Evolutionary conservation across 192 early-diverging fungal species (phyloP).

Genomic region (Coemansia sp.): DNA sequence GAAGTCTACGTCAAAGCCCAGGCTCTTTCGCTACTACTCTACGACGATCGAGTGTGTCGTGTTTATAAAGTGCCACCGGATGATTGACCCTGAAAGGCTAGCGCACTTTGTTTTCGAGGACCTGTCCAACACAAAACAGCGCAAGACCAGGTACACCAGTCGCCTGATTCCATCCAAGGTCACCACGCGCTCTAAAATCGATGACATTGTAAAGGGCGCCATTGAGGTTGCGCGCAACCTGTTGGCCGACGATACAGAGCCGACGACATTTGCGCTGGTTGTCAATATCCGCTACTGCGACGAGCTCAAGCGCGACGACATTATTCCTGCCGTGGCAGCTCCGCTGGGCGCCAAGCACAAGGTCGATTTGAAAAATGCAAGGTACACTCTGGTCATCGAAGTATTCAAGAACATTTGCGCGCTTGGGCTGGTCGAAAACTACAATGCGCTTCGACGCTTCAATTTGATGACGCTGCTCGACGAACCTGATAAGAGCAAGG

Average conservation of each 20-base stretch:
- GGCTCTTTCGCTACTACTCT: constrained; percentile 40
- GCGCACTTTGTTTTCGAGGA: constrained; percentile 50
- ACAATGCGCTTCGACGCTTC: constrained; percentile 35
- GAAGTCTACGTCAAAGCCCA: constrained; percentile 30
- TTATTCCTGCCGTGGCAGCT: constrained; percentile 49
- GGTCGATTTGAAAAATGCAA: constrained; percentile 49
- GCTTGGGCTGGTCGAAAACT: constrained; percentile 45
- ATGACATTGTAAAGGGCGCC: constrained; percentile 41
- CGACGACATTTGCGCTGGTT: constrained; percentile 49
- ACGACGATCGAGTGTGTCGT: constrained; percentile 48
- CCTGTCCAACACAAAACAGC: constrained; percentile 35
- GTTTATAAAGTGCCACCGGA: constrained; percentile 45
- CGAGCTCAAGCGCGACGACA: constrained; percentile 42
- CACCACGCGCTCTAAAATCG: constrained; percentile 44
- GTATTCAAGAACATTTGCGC: constrained; percentile 52
- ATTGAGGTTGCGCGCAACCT: constrained; percentile 27
- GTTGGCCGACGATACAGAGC: constrained; percentile 47
- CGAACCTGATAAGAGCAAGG: constrained; percentile 11
- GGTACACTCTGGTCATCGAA: constrained; percentile 48
- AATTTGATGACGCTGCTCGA: constrained; percentile 52
- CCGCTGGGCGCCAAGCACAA: constrained; percentile 51
- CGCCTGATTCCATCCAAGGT: constrained; percentile 45
- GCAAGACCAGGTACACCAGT: constrained; percentile 42
- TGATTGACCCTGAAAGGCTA: constrained; percentile 42
- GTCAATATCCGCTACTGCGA: constrained; percentile 53